phyloP scores from a whole-genome alignment of 257 asterid genomes.

The Linderniella brevidens region DNA sequence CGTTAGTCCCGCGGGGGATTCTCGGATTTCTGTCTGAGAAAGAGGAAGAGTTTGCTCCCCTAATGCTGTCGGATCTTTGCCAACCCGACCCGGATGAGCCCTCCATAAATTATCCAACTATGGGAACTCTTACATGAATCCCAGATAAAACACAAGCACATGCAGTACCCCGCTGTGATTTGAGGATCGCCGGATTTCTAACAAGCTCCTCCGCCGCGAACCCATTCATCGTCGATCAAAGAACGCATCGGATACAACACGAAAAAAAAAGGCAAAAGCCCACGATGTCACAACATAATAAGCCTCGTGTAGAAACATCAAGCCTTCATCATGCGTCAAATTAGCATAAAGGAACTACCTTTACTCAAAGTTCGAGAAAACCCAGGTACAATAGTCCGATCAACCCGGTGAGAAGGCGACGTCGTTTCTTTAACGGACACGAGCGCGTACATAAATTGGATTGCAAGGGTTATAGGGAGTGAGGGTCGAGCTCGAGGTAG shows the following conservation, averaged over 20 bases:
- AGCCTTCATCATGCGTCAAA: not conserved
- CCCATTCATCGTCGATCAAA: conserved; percentile 27
- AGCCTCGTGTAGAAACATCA: not conserved
- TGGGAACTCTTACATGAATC: conserved; percentile 15
- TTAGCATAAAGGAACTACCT: conserved; percentile 1
- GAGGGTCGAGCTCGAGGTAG: conserved; percentile 4
- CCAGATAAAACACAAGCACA: conserved; percentile 18
- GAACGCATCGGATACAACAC: conserved; percentile 12
- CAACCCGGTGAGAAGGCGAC: no score
- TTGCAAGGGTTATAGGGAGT: not conserved
- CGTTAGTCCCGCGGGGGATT: conserved; percentile 19
- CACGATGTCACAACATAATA: no score
- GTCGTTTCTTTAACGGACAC: no score
- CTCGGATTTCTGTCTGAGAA: conserved; percentile 33
- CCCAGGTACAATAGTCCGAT: not conserved
- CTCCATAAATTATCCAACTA: conserved; percentile 45
- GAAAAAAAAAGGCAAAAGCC: no score
- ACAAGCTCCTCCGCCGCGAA: conserved; percentile 13
- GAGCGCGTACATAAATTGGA: no score
- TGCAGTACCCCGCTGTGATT: conserved; percentile 9
- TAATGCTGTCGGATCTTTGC: conserved; percentile 52
- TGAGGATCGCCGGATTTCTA: conserved; percentile 13
- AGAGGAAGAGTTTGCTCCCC: conserved; percentile 46
- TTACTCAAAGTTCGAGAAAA: not conserved
- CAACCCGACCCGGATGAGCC: conserved; percentile 80